A percentile compares a stretch with the other conserved stretches of the same genome.
Evolutionary conservation across 306 rosid genomes (phyloP).

Genomic region (Casuarina cunninghamiana): DNA sequence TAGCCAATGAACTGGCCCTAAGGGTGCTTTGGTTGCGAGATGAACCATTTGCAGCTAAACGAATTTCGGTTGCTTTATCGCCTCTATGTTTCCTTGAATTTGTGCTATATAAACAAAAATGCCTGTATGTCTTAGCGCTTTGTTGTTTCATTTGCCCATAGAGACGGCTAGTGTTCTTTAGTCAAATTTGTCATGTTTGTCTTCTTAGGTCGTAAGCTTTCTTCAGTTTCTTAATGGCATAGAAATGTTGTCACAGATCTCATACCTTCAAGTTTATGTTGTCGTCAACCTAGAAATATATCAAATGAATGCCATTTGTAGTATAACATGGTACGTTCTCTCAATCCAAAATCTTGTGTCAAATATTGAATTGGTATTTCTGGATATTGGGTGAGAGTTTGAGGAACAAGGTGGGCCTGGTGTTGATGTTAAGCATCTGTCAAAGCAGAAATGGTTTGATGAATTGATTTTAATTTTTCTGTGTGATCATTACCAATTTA

Average conservation of each 20-base stretch:
- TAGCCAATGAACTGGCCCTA: slow-evolving; percentile 22
- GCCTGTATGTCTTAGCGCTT: slow-evolving; percentile 17
- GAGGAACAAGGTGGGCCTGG: slow-evolving; percentile 1
- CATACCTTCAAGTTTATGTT: neutral
- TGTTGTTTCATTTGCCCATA: slow-evolving; percentile 28
- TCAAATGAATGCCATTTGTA: neutral
- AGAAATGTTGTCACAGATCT: slow-evolving; percentile 2
- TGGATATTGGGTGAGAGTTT: slow-evolving; percentile 2
- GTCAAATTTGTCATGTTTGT: slow-evolving; percentile 1
- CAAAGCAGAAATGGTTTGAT: neutral
- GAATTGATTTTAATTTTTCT: neutral
- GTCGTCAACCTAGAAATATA: neutral
- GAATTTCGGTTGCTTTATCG: slow-evolving; percentile 16
- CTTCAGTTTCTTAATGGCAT: neutral
- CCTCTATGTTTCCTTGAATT: slow-evolving; percentile 2
- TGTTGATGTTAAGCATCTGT: neutral
- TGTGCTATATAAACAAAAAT: slow-evolving; percentile 15
- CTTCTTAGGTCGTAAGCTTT: slow-evolving; percentile 6
- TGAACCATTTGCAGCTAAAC: slow-evolving; percentile 8
- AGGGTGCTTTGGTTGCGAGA: slow-evolving; percentile 2
- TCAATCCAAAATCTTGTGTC: neutral
- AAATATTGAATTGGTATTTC: neutral
- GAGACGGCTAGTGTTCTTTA: slow-evolving; percentile 10
- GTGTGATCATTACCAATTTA: neutral
- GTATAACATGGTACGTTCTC: neutral